A percentile compares a stretch with the other conserved stretches of the same genome.
Conservation (phyloP, 164 flowering plant genomes). For the Sedum album region DNA sequence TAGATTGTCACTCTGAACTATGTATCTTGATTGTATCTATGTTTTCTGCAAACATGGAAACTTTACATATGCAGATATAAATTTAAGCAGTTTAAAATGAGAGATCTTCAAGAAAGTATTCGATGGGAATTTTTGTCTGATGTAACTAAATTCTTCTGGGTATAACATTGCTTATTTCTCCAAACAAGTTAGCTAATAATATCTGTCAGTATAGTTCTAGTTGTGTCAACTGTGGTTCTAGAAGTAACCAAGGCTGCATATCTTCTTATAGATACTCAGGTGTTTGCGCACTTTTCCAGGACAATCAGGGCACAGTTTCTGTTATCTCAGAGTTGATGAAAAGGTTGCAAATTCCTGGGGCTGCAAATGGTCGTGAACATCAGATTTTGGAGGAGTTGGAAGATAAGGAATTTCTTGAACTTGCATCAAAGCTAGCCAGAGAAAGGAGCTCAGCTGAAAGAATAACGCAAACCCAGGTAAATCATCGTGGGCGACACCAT, state of each 20-base stretch:
- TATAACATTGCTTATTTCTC: no score
- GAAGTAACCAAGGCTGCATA: neutral
- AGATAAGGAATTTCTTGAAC: conserved; percentile 67
- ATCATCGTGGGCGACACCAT: no score
- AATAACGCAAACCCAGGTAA: neutral
- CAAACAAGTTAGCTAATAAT: neutral
- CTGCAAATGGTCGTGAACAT: conserved; percentile 28
- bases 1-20: neutral
- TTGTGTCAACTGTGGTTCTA: neutral
- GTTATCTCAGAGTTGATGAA: conserved; percentile 49
- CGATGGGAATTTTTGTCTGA: no score
- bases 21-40: neutral
- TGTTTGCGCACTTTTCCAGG: conserved; percentile 26
- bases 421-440: conserved; percentile 41
- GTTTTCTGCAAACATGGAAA: neutral
- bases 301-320: conserved; percentile 37
- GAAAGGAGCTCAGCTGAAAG: conserved; percentile 21
- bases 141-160: no score
- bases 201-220: neutral
- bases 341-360: conserved; percentile 40
- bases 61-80: neutral
- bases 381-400: conserved; percentile 52
- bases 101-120: neutral
- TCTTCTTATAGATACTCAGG: neutral
- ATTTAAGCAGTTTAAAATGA: no score